Conservation (phyloP, 2,329 filamentous ascomycete genomes). For the Tetracladium maxilliforme region DNA sequence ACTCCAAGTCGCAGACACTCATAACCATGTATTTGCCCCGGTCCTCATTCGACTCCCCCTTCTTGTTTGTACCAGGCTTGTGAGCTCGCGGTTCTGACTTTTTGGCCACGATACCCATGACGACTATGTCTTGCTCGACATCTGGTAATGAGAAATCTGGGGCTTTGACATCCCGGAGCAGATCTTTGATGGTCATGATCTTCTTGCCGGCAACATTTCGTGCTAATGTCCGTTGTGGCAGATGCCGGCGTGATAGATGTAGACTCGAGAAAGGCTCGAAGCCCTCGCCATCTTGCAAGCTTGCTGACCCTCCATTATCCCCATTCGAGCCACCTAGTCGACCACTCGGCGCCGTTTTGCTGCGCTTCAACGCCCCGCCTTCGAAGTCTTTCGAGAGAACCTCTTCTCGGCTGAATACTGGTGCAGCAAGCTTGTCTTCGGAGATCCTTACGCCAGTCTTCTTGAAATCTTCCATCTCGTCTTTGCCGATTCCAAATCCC, state of each 20-base stretch:
- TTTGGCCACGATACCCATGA: constrained; percentile 74
- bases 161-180: constrained; percentile 67
- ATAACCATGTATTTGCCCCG: constrained; percentile 86
- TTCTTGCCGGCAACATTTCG: constrained; percentile 69
- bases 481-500: constrained; percentile 39
- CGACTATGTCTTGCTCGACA: constrained; percentile 75
- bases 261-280: constrained; percentile 81
- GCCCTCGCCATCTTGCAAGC: no score
- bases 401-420: constrained; percentile 49
- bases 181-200: constrained; percentile 61
- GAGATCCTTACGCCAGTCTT: constrained; percentile 38
- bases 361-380: no score
- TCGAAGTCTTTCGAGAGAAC: no score
- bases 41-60: constrained; percentile 29
- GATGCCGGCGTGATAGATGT: constrained; percentile 68
- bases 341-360: no score
- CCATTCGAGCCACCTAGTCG: no score
- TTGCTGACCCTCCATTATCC: no score
- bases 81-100: constrained; percentile 69
- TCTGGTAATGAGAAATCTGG: constrained; percentile 72
- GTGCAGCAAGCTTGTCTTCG: constrained; percentile 27
- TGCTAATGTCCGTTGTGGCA: constrained; percentile 68
- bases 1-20: constrained; percentile 74
- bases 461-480: constrained; percentile 47
- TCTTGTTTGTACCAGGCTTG: constrained; percentile 25